phyloP scores from a whole-genome alignment of 2,329 filamentous ascomycete species.

The Akanthomyces lecanii region DNA sequence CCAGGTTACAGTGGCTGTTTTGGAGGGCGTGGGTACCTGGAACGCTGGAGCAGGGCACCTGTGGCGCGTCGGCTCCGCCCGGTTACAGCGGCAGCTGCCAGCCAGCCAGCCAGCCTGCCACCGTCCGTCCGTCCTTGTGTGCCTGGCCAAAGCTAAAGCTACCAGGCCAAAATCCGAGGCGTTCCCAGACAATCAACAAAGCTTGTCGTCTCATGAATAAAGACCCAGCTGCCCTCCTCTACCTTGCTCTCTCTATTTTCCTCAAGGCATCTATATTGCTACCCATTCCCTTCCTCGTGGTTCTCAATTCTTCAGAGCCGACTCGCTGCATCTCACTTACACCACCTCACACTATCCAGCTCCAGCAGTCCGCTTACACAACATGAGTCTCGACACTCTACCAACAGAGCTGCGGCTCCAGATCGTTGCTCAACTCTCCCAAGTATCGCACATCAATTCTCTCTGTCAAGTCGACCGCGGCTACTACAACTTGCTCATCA shows the following conservation, averaged over 20 bases:
- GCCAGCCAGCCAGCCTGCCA: neutral
- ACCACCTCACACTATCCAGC: neutral
- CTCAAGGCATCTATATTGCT: neutral
- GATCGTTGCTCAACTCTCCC: conserved; percentile 5
- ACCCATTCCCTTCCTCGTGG: neutral
- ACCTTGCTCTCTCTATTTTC: neutral
- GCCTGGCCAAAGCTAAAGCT: neutral
- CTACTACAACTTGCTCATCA: conserved; percentile 14
- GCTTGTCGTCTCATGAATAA: conserved; percentile 1
- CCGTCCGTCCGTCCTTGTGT: neutral
- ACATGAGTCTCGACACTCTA: conserved; percentile 12
- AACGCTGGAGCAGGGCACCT: neutral
- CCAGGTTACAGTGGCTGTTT: neutral
- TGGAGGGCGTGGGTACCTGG: neutral
- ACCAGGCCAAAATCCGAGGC: neutral
- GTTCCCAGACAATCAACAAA: neutral
- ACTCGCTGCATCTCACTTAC: neutral
- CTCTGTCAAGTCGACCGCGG: conserved; percentile 13
- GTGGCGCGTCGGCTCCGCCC: conserved; percentile 6
- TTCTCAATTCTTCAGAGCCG: neutral
- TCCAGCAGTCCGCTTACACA: neutral
- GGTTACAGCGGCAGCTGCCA: conserved; percentile 5
- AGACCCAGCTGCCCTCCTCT: conserved; percentile 9
- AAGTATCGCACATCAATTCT: conserved; percentile 12
- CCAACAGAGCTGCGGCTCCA: conserved; percentile 15